phyloP scores from a whole-genome alignment of 768 basidiomycete species.

The Megacollybia marginata region DNA sequence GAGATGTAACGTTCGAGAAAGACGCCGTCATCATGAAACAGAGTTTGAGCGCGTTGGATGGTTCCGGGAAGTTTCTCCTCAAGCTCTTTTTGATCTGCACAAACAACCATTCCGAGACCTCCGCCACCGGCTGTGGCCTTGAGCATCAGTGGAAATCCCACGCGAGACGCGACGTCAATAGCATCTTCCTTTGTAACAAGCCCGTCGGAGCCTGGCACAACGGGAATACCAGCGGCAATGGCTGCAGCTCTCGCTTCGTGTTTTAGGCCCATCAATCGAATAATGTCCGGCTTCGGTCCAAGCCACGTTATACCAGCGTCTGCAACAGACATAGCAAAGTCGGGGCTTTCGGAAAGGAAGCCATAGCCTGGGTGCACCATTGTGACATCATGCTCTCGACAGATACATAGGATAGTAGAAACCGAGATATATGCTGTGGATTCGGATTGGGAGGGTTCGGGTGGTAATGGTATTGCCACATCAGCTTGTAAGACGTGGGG shows the following conservation, averaged over 20 bases:
- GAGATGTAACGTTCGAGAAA: conserved; percentile 57
- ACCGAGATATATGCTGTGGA: conserved; percentile 34
- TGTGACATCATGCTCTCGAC: conserved; percentile 32
- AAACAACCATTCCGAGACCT: conserved; percentile 60
- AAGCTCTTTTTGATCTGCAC: conserved; percentile 33
- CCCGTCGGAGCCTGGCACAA: conserved; percentile 51
- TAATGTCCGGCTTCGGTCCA: conserved; percentile 44
- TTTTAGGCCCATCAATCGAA: conserved; percentile 53
- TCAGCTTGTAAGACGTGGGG: conserved; percentile 53
- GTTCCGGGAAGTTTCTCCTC: conserved; percentile 25
- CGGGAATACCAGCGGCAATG: conserved; percentile 35
- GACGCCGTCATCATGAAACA: conserved; percentile 44
- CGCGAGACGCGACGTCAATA: conserved; percentile 24
- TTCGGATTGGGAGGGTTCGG: conserved; percentile 24
- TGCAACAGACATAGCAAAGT: conserved; percentile 39
- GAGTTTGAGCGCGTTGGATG: conserved; percentile 33
- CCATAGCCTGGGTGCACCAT: conserved; percentile 61
- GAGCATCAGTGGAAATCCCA: conserved; percentile 58
- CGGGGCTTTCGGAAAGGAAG: conserved; percentile 58
- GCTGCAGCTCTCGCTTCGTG: conserved; percentile 48
- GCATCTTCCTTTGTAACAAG: conserved; percentile 40
- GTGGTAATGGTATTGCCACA: conserved; percentile 33
- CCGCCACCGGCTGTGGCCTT: conserved; percentile 68
- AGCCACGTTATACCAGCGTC: conserved; percentile 49
- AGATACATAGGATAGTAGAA: conserved; percentile 32